Conservation (phyloP, 148 eudicot species). For the Amaranthus palmeri region DNA sequence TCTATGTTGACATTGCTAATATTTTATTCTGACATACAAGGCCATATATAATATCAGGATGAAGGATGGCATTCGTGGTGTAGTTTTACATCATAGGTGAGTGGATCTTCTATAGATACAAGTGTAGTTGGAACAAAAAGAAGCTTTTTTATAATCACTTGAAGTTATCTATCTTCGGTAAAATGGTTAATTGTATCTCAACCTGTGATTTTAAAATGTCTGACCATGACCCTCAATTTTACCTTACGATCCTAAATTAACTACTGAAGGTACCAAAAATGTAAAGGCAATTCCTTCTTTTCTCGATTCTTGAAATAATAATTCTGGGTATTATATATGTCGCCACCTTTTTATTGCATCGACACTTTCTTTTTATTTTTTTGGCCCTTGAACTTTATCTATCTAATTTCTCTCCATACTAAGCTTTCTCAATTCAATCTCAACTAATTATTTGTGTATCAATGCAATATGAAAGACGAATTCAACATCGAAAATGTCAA, state of each 20-base stretch:
- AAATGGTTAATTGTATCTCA: background rate
- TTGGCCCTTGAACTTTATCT: no score
- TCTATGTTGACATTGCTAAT: slow-evolving; percentile 21
- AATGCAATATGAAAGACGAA: no score
- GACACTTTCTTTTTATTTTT: no score
- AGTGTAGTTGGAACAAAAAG: background rate
- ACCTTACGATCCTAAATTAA: background rate
- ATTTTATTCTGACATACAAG: slow-evolving; percentile 28
- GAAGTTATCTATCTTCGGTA: background rate
- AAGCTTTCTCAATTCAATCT: no score
- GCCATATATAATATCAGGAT: slow-evolving; percentile 46
- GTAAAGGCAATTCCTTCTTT: no score
- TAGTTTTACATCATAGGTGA: slow-evolving; percentile 84
- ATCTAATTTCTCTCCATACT: no score
- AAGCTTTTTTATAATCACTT: background rate
- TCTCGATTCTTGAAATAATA: no score
- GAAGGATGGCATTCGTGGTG: slow-evolving; percentile 64
- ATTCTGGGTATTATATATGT: no score
- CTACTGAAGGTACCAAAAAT: background rate
- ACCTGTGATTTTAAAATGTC: background rate
- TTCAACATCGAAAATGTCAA: no score
- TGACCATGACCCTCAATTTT: background rate
- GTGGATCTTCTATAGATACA: slow-evolving; percentile 21
- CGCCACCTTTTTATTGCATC: no score
- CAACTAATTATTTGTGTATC: no score